Percentiles rank a stretch among this genome's conserved stretches.
These are phyloP conservation scores for Fusarium algeriense DNA, from an alignment of 2,329 filamentous ascomycete genomes.

Conservation along the genomic window DNA sequence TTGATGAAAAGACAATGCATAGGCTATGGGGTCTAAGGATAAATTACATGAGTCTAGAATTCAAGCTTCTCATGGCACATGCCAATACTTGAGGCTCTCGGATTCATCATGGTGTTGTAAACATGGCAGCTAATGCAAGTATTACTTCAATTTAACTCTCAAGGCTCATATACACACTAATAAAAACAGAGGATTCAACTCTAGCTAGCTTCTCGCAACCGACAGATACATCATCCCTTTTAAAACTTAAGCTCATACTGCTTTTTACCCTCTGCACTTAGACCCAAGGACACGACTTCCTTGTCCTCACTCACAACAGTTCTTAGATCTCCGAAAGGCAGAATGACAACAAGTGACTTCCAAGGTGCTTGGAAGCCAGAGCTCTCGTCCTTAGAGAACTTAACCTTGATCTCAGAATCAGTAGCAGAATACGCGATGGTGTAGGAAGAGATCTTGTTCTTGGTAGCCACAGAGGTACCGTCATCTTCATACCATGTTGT, in stretches of 20 bases:
- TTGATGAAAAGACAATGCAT: too few relatives aligned
- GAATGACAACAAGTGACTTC: slow-evolving; percentile 49
- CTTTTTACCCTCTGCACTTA: slow-evolving; percentile 6
- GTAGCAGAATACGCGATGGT: slow-evolving; percentile 46
- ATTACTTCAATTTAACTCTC: too few relatives aligned
- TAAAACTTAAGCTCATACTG: slow-evolving; percentile 1
- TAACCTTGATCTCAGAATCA: slow-evolving; percentile 41
- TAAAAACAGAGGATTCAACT: background rate
- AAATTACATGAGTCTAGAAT: too few relatives aligned
- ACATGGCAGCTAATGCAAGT: too few relatives aligned
- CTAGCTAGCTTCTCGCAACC: rapidly evolving
- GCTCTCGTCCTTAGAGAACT: slow-evolving; percentile 48
- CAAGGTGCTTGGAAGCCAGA: slow-evolving; percentile 52
- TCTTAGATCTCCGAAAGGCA: slow-evolving; percentile 50
- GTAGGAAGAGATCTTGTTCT: slow-evolving; percentile 52
- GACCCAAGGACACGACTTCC: background rate
- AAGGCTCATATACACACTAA: background rate
- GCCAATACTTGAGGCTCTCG: too few relatives aligned
- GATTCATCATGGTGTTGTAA: too few relatives aligned
- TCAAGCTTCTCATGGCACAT: too few relatives aligned
- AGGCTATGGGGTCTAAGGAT: too few relatives aligned
- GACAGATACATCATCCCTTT: rapidly evolving
- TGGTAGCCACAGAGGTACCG: slow-evolving; percentile 49
- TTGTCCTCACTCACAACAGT: background rate
- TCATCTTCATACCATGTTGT: slow-evolving; percentile 56